Base-by-base conservation (phyloP, 768 basidiomycete genomes). In the Dioszegia aurantiaca region DNA sequence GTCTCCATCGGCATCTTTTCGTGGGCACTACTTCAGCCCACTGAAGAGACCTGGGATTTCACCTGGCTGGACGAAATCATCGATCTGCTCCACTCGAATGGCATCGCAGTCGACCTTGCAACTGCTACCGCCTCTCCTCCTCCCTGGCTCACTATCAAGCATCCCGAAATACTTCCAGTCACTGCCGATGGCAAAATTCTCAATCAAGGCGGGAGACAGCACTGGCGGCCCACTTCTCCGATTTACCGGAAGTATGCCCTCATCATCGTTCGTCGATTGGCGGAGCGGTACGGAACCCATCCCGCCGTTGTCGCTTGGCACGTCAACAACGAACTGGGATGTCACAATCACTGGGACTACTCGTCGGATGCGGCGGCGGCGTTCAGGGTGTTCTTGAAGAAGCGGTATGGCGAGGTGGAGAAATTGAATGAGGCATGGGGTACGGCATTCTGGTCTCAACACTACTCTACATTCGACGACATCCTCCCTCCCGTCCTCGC, bases 391-490 rank as follows among this genome's bases (percentile, higher is more conserved):
- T 62, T 48, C 26, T 47, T 62, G 24, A 31, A 62, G 61, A 54
- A 62, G 45, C 17, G 44, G 31, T 62, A 62, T 46, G 56, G 42
- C 2, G 19, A 24, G 16, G 27, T 58, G 17, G 61, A 58, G 42
- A 57, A 58, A 46, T 57, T 62, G 56, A 62, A 62, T 49, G 21
- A 42, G 10, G 61, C 61, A n/a, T 62, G 61, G 61, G 61, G 49
- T 1, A 62, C 61, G 14, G 61, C 61, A 3, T 62, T 62, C 52
- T 62, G 61, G 61, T 62, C 61, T 37, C 61, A 62, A 30, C 61
- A 49, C 26, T 62, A 62, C 51, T 31, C 23, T 21, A 24, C 37
- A 4, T 62, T 52, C 21, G 56, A 52, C 30, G 56, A 62, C 14
- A 58, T 62, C 55, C 42, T 62, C 24, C 61, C 61, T 44, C 61